phyloP scores from a whole-genome alignment of 441 rosid genomes.

The Euphorbia schlechtendalii region DNA sequence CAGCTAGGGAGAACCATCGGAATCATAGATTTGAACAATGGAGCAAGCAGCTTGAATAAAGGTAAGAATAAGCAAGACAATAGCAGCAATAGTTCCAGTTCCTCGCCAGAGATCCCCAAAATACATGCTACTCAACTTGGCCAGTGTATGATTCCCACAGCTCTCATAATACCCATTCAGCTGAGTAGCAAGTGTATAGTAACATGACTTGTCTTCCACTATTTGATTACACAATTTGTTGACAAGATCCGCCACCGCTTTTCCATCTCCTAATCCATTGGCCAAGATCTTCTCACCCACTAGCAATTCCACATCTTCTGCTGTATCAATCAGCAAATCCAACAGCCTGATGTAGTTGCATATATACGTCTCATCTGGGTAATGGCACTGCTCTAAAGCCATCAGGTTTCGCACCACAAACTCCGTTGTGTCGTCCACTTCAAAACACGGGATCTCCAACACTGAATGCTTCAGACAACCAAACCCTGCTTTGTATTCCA shows the following conservation, averaged over 20 bases:
- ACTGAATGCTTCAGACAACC: background rate
- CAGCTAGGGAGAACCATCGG: too few relatives aligned
- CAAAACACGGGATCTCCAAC: conserved; percentile 20
- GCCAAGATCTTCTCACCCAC: conserved; percentile 9
- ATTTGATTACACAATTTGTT: conserved; percentile 27
- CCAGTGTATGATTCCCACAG: conserved; percentile 17
- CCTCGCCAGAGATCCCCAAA: conserved; percentile 29
- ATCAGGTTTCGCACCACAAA: conserved; percentile 23
- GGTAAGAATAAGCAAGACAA: conserved; percentile 24
- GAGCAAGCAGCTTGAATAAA: conserved; percentile 24
- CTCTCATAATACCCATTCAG: conserved; percentile 5
- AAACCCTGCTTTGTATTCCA: background rate
- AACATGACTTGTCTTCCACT: conserved; percentile 28
- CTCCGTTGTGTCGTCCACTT: conserved; percentile 20
- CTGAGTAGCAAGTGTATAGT: conserved; percentile 1
- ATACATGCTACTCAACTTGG: conserved; percentile 21
- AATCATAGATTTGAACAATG: background rate
- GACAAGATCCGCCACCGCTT: conserved; percentile 2
- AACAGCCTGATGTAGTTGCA: conserved; percentile 21
- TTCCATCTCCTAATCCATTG: conserved; percentile 9
- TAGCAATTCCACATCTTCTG: conserved; percentile 28
- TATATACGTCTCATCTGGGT: conserved; percentile 20
- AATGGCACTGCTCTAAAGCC: conserved; percentile 32
- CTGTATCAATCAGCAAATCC: conserved; percentile 22
- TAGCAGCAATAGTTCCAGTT: conserved; percentile 26